phyloP scores from a whole-genome alignment of 352 stramenopile species.

The Globisporangium barbulae region DNA sequence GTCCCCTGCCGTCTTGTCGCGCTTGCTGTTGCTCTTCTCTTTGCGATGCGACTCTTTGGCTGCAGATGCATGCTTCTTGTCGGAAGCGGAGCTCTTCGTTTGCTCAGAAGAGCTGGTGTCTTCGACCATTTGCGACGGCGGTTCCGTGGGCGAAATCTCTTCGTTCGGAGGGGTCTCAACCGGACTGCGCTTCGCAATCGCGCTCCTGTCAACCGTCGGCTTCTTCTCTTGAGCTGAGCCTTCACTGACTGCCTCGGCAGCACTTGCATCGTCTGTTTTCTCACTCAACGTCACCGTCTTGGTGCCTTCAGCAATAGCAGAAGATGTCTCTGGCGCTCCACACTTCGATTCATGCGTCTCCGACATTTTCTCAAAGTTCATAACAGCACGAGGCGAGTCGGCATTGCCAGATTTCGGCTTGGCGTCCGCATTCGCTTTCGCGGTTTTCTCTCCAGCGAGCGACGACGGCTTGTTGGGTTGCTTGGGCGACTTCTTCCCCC shows the following conservation, averaged over 20 bases:
- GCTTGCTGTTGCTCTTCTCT: slow-evolving; percentile 30
- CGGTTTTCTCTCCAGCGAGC: background rate
- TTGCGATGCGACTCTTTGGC: slow-evolving; percentile 25
- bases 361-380: background rate
- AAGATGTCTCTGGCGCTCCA: background rate
- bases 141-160: slow-evolving; percentile 17
- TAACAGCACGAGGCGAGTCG: background rate
- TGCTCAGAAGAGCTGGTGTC: background rate
- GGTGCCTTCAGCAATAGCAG: background rate
- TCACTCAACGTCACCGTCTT: background rate
- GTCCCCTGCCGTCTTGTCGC: slow-evolving; percentile 20
- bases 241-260: background rate
- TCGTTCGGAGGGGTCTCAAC: slow-evolving; percentile 7
- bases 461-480: slow-evolving; percentile 8
- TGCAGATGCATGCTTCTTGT: slow-evolving; percentile 24
- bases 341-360: background rate
- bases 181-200: background rate
- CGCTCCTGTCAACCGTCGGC: background rate
- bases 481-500: slow-evolving; percentile 16
- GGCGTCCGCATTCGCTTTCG: slow-evolving; percentile 1
- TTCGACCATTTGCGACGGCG: background rate
- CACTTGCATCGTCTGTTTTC: background rate
- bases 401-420: background rate
- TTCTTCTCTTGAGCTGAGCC: background rate
- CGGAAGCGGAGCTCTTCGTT: background rate